Conservation (phyloP, 1,284 basidiomycete species). For the Cryptococcus sp. region DNA sequence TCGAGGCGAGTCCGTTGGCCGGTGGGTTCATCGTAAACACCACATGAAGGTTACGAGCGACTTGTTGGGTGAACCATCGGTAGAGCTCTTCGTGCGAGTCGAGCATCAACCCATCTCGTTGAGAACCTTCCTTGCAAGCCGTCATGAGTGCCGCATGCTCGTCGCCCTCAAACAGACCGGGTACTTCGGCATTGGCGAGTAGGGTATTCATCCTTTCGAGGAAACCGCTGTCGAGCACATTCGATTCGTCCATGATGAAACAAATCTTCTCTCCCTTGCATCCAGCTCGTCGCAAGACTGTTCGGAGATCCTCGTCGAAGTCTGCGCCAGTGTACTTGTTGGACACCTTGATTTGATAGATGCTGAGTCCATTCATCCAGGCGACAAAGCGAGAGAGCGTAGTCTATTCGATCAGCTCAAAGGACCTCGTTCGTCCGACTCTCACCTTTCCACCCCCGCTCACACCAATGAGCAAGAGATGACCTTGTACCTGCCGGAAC, state of each 20-base stretch:
- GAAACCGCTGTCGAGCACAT: slow-evolving; percentile 97
- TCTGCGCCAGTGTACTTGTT: slow-evolving; percentile 98
- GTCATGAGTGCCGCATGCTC: slow-evolving; percentile 96
- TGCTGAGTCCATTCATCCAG: slow-evolving; percentile 98
- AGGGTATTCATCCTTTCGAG: slow-evolving; percentile 99
- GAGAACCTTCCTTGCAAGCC: slow-evolving; percentile 96
- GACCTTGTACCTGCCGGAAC: slow-evolving; percentile 97
- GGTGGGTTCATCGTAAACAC: slow-evolving; percentile 99
- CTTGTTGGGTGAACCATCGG: slow-evolving; percentile 94
- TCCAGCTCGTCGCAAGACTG: slow-evolving; percentile 85
- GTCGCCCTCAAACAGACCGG: slow-evolving; percentile 96
- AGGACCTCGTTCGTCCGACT: background rate
- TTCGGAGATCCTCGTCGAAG: slow-evolving; percentile 95
- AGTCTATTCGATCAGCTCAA: slow-evolving; percentile 55
- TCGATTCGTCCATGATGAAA: slow-evolving; percentile 99
- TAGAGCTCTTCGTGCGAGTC: slow-evolving; percentile 97
- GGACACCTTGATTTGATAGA: slow-evolving; percentile 98
- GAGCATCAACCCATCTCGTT: slow-evolving; percentile 94
- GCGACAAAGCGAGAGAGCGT: slow-evolving; percentile 97
- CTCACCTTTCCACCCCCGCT: slow-evolving; percentile 93
- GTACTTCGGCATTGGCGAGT: slow-evolving; percentile 98
- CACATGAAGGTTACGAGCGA: slow-evolving; percentile 92
- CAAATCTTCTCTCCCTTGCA: slow-evolving; percentile 99
- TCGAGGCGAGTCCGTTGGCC: slow-evolving; percentile 85
- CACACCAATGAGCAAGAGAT: slow-evolving; percentile 92